A percentile compares a stretch with the other conserved stretches of the same genome.
phyloP scores from a whole-genome alignment of 345 rosid genomes.

The Eutrema yunnanense region DNA sequence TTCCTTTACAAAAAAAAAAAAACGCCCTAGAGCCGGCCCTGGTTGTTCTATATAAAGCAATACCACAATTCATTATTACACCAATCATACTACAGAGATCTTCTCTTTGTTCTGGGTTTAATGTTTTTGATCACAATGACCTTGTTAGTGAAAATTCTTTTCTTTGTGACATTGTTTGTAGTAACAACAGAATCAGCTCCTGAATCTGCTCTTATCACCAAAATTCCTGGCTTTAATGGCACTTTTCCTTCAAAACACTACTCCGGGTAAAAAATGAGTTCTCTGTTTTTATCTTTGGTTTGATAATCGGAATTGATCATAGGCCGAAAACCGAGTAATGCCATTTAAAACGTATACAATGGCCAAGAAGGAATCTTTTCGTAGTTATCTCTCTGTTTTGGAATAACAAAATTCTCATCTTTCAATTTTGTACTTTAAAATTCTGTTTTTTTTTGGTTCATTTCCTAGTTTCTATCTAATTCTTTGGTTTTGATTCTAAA shows the following conservation, averaged over 20 bases:
- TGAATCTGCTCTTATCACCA: constrained; percentile 47
- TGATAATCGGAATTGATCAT: not conserved
- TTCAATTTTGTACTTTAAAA: not conserved
- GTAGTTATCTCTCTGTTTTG: not conserved
- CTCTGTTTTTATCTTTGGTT: not conserved
- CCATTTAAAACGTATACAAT: not conserved
- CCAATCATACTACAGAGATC: not conserved
- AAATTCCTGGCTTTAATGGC: constrained; percentile 65
- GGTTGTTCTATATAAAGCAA: not conserved
- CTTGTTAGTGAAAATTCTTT: not conserved
- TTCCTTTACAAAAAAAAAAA: too few relatives aligned
- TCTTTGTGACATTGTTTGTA: constrained; percentile 5
- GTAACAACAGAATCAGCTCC: constrained; percentile 47
- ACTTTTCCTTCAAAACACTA: constrained; percentile 76
- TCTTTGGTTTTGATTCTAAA: constrained; percentile 18
- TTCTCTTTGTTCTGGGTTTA: not conserved
- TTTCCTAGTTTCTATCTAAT: not conserved
- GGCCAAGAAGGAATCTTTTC: too few relatives aligned
- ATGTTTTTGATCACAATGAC: constrained; percentile 3
- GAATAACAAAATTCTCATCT: not conserved
- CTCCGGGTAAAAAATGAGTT: constrained; percentile 47
- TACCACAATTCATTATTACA: not conserved
- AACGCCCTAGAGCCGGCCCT: too few relatives aligned
- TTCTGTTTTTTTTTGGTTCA: not conserved
- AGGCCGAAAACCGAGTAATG: too few relatives aligned